Percentiles rank a stretch among this genome's conserved stretches.
Conservation (phyloP, 768 basidiomycete species). For the Psilocybe cubensis region DNA sequence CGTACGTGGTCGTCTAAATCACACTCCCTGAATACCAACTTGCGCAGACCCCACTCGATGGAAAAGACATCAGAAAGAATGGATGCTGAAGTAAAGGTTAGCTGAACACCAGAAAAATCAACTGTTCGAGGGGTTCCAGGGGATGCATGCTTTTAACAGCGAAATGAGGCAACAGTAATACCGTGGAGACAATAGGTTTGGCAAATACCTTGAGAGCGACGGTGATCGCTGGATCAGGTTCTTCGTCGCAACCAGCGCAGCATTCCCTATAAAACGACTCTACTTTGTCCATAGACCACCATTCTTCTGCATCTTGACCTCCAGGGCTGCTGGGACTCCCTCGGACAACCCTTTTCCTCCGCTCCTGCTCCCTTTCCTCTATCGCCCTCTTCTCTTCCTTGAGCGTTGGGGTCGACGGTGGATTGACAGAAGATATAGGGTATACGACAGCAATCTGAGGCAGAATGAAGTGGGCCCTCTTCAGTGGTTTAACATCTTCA, state of each 20-base stretch:
- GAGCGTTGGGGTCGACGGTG: constrained; percentile 79
- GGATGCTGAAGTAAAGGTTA: constrained; percentile 70
- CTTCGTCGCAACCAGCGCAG: constrained; percentile 76
- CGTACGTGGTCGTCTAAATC: constrained; percentile 82
- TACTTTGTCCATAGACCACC: constrained; percentile 88
- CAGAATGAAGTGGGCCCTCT: constrained; percentile 90
- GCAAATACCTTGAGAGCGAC: constrained; percentile 67
- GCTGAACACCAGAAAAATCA: constrained; percentile 79
- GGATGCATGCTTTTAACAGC: constrained; percentile 47
- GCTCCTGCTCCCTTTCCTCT: constrained; percentile 74
- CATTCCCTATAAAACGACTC: constrained; percentile 88
- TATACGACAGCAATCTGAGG: constrained; percentile 87
- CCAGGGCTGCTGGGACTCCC: constrained; percentile 47
- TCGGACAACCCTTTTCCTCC: constrained; percentile 66
- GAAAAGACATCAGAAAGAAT: constrained; percentile 90
- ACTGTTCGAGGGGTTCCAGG: constrained; percentile 66
- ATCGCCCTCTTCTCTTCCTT: constrained; percentile 84
- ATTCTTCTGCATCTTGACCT: constrained; percentile 51
- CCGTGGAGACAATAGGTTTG: background rate
- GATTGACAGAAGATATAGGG: constrained; percentile 83
- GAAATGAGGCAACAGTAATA: constrained; percentile 3
- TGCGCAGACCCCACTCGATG: constrained; percentile 92
- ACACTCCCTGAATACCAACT: constrained; percentile 85
- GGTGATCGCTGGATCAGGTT: constrained; percentile 66
- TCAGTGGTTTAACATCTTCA: constrained; percentile 63